Base-by-base conservation (phyloP, 768 basidiomycete genomes). In the Gymnopilus junonius region DNA sequence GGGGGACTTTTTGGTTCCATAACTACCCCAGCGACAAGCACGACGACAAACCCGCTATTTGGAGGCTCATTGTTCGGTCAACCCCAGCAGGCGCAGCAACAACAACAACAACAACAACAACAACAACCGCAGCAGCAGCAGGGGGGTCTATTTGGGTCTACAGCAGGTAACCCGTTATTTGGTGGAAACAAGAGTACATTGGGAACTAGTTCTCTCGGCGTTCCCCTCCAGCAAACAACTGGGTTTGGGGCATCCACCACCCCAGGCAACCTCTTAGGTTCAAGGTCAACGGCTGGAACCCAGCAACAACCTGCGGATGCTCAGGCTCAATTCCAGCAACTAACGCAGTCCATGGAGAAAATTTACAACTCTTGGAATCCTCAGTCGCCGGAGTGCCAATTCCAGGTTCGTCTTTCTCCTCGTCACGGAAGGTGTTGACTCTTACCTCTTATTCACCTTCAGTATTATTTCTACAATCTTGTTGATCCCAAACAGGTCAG, bases 391-490 rank as follows among this genome's bases (percentile, higher is more conserved):
- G 81, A 86, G 43, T 94, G 93, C 73, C 83, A 89, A 50, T 95
- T 95, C 74, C 93, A 94, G 79, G 93, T 93, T 63, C 48, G 82
- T 71, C 35, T 35, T 27, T 56, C 15, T 10, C 20, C 63, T 31
- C n/a, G 35, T 11, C 15, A 58, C 21, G 56, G 29, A 39, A 60
- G 31, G 29, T 43, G 29, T 25, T 58, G 7, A 50, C 29, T 65
- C 12, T 32, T 35, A 8, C 17, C 32, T 32, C 8, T 6, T 21
- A 10, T 5, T 32, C 5, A 12, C 2, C 61, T 48, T 3, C 42
- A 94, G 93, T 85, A 92, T 65, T 87, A 86, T 65, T 95, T 95
- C 67, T 95, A 95, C 73, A 95, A 94, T 68, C 77, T 92, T 14
- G 92, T 94, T 4, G 87, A 91, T 67, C 91, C 92, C 0, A 79